Percentiles rank a stretch among this genome's conserved stretches.
Evolutionary conservation across 129 eudicot genomes (phyloP).

Genomic region (Oenanthe sinensis): DNA sequence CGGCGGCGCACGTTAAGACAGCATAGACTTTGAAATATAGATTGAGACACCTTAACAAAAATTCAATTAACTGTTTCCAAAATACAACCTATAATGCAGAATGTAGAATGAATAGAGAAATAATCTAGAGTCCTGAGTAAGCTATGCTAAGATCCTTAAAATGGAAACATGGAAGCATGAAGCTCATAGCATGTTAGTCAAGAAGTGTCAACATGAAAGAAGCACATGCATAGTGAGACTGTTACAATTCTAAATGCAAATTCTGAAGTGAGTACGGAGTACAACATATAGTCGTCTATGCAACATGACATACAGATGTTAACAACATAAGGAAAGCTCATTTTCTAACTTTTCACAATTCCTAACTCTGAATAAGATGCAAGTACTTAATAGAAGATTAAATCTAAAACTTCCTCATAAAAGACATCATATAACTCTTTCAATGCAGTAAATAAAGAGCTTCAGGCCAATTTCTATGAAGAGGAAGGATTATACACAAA

Average conservation of each 20-base stretch:
- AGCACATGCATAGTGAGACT: neutral
- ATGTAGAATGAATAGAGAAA: neutral
- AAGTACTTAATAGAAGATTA: neutral
- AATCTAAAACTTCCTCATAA: neutral
- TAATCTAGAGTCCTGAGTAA: neutral
- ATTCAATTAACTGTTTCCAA: neutral
- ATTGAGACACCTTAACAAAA: neutral
- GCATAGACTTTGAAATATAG: neutral
- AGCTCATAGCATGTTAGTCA: neutral
- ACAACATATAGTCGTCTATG: neutral
- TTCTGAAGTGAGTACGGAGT: no score
- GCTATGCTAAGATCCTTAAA: neutral
- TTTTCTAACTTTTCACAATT: neutral
- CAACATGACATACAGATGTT: neutral
- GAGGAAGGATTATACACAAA: neutral
- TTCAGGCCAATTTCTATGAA: neutral
- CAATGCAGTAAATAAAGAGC: neutral
- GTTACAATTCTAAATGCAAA: no score
- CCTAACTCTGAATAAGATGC: neutral
- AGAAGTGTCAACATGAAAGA: neutral
- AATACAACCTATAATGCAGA: neutral
- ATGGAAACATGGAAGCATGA: neutral
- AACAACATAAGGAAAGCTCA: neutral
- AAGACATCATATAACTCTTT: neutral
- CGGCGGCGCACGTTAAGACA: neutral